Conservation (phyloP, 345 rosid genomes). For the Combretum micranthum region DNA sequence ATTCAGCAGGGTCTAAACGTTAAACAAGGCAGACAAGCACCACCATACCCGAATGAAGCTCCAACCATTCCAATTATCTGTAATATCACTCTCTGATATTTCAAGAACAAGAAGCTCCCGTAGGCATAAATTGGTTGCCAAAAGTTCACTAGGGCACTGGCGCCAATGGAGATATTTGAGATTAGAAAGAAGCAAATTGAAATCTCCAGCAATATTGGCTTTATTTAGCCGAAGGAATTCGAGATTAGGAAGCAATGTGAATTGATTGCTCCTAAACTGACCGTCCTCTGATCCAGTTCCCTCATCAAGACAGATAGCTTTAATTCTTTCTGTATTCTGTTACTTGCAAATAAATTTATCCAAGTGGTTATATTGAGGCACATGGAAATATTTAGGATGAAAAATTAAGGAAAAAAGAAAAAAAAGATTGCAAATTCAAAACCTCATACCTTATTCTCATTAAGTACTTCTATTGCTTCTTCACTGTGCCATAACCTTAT, state of each 20-base stretch:
- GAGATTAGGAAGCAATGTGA: background rate
- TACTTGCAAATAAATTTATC: background rate
- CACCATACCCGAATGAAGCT: constrained; percentile 4
- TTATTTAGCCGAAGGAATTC: background rate
- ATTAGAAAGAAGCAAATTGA: too few relatives aligned
- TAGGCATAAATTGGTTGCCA: constrained; percentile 4
- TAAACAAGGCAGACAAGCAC: too few relatives aligned
- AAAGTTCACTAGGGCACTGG: background rate
- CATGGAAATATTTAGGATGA: too few relatives aligned
- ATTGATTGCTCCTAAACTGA: background rate
- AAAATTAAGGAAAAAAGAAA: too few relatives aligned
- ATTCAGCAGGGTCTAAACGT: too few relatives aligned
- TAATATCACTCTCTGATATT: background rate
- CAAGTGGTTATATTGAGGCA: too few relatives aligned
- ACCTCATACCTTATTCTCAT: background rate
- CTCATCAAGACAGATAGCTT: constrained; percentile 1
- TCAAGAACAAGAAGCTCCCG: background rate
- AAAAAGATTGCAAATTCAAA: too few relatives aligned
- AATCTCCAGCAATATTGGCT: background rate
- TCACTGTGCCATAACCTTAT: background rate
- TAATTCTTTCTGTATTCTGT: background rate
- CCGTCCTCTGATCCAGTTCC: too few relatives aligned
- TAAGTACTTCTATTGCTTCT: background rate
- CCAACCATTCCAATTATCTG: constrained; percentile 8
- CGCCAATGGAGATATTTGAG: constrained; percentile 6